Evolutionary conservation across 1,139 yeast species (phyloP), one percentile per base, ranked within the genome.

Genomic region (Blastobotrys ciferrii): DNA sequence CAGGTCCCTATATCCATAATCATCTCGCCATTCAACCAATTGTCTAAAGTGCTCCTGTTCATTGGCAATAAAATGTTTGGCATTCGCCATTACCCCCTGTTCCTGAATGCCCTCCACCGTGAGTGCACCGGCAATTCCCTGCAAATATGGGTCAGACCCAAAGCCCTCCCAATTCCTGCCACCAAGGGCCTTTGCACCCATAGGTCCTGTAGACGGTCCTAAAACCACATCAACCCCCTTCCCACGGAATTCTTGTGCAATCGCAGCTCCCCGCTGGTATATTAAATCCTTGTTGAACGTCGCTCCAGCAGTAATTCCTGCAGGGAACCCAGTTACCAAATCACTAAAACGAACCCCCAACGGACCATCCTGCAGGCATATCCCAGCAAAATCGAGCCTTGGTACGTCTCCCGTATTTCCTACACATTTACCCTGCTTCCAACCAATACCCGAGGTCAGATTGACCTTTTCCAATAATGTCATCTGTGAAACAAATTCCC

Each of bases 121-220:
- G 5, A 74, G 73, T 4, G 76, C 76, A 6, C 81, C 82, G 2
- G 74, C 74, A 18, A 74, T 67, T n/a, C 87, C 86, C 57, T 78
- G 80, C 46, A 81, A 66, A 54, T 80, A 80, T 1, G 87, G 84
- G 58, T 81, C 87, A 7, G 81, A 67, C 1, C 84, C 83, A 64
- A 80, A 81, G 32, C 82, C 75, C 64, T 81, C 87, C 83, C 84
- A 81, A 63, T 76, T 78, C 57, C 86, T 69, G 3, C 87, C 86
- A 12, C 82, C 84, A 42, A 76, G 77, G 2, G 84, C 84, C 56
- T 78, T 77, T 37, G 72, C 67, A 0, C 86, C 87, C 46, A 81
- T 71, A 14, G 85, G 85, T 0, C 84, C 84, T 47, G 79, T 68
- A 2, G 76, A 73, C 9, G 87, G 87, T 2, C 85, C 87, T 36